phyloP scores from a whole-genome alignment of 176 grass and related monocot genomes.

The Zizania latifolia region DNA sequence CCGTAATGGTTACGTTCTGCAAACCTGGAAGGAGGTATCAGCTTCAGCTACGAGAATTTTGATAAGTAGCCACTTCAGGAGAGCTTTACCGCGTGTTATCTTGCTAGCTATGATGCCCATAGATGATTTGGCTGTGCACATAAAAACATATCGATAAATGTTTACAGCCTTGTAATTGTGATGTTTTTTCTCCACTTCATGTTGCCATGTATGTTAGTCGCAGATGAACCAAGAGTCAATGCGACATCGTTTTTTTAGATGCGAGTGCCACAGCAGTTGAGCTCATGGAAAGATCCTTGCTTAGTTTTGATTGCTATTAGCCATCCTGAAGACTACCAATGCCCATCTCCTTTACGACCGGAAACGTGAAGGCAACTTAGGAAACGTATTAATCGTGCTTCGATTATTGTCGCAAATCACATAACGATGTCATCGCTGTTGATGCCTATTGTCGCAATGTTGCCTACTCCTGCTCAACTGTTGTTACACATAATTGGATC shows the following conservation, averaged over 20 bases:
- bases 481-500: neutral
- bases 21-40: neutral
- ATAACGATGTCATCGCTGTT: neutral
- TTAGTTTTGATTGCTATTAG: neutral
- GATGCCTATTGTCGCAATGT: no score
- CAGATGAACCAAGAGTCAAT: neutral
- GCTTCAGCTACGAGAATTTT: constrained; percentile 8
- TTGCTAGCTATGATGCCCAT: constrained; percentile 1
- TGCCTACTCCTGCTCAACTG: no score
- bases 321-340: neutral
- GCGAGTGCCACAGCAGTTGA: neutral
- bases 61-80: no score
- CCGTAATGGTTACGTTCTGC: neutral
- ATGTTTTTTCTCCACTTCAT: neutral
- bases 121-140: neutral
- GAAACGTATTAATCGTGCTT: neutral
- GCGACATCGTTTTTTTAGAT: no score
- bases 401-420: neutral
- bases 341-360: neutral
- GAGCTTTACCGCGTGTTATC: neutral
- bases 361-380: neutral
- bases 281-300: constrained; percentile 25
- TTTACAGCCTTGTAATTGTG: constrained; percentile 24
- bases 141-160: constrained; percentile 1
- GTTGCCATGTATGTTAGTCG: neutral